Evolutionary conservation across 1,284 basidiomycete species (phyloP), one percentile per base, ranked within the genome.

Genomic region (Trametes hirsuta): DNA sequence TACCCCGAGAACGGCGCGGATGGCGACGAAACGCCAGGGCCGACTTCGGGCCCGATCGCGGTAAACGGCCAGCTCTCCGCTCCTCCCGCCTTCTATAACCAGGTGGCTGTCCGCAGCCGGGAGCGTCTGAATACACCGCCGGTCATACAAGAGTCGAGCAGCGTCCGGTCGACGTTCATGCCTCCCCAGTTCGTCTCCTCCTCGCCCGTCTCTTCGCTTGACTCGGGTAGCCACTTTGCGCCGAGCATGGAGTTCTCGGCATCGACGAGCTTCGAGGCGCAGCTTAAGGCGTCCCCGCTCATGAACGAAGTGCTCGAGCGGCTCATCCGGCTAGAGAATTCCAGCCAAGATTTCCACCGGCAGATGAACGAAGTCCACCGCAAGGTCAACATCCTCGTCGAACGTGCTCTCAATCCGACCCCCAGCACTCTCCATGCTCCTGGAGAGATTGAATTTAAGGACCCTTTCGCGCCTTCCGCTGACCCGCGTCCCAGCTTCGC

Each of bases 261-360:
- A 9, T 61, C 64, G 10, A 55, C 68, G 64, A 83, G 71, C 63
- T 85, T 93, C 48, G 91, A 94, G 64, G 75, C 82, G 9, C 90
- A 91, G 67, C 81, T 93, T 64, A 88, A 84, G 72, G 76, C 82
- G 1, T 91, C 90, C 1, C 87, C 91, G 3, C 72, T 91, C 63
- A 84, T 94, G 61, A 84, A 86, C 62, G 91, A 93, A 61, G 79
- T 94, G 53, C 73, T 94, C 37, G 90, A 91, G 62, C 86, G 93
- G 36, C 80, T 95, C 45, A 74, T 83, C 37, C 84, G 88, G 51
- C 88, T 84, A 72, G 93, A 95, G 74, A 79, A 81, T 58, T 81
- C 85, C 3, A 83, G 86, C 37, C 81, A 85, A 46, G 87, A 94
- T 67, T 86, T 94, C 49, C 88, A 90, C 68, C 82, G 85, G 6